Evolutionary conservation across 768 basidiomycete genomes (phyloP).

Genomic region (Kwoniella sp.): DNA sequence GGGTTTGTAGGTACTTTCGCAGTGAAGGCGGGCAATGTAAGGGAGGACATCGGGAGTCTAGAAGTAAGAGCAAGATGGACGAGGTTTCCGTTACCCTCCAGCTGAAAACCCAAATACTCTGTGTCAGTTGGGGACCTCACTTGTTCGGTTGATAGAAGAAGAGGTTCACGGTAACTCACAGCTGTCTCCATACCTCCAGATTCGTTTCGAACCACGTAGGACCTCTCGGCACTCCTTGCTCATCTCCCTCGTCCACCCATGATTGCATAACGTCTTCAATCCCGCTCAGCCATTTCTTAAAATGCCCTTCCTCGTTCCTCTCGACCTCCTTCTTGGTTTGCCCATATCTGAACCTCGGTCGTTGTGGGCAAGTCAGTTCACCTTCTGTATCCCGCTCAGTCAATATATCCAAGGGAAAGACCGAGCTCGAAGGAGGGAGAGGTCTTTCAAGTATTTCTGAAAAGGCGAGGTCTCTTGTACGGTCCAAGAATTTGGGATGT

Average conservation of each 20-base stretch:
- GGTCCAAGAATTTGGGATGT: constrained; percentile 43
- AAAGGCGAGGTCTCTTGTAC: constrained; percentile 46
- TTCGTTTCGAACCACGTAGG: constrained; percentile 96
- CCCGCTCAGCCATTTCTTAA: constrained; percentile 73
- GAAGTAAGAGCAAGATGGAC: constrained; percentile 90
- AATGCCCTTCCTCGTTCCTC: constrained; percentile 81
- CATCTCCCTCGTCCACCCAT: constrained; percentile 57
- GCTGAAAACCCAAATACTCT: constrained; percentile 19
- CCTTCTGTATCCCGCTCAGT: constrained; percentile 33
- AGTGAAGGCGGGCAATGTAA: constrained; percentile 90
- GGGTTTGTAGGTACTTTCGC: constrained; percentile 69
- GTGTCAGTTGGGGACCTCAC: neutral
- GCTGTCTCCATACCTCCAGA: constrained; percentile 95
- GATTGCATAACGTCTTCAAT: constrained; percentile 65
- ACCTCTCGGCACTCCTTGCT: constrained; percentile 57
- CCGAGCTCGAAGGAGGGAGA: constrained; percentile 25
- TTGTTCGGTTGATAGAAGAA: neutral
- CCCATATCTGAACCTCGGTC: constrained; percentile 85
- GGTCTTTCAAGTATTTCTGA: constrained; percentile 45
- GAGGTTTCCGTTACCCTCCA: constrained; percentile 97
- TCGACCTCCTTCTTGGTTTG: constrained; percentile 89
- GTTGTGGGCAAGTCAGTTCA: constrained; percentile 62
- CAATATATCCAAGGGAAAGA: constrained; percentile 42
- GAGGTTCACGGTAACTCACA: constrained; percentile 55
- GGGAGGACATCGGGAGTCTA: constrained; percentile 93